Base-by-base conservation (phyloP, 2,329 filamentous ascomycete species). In the Colletotrichum scovillei region DNA sequence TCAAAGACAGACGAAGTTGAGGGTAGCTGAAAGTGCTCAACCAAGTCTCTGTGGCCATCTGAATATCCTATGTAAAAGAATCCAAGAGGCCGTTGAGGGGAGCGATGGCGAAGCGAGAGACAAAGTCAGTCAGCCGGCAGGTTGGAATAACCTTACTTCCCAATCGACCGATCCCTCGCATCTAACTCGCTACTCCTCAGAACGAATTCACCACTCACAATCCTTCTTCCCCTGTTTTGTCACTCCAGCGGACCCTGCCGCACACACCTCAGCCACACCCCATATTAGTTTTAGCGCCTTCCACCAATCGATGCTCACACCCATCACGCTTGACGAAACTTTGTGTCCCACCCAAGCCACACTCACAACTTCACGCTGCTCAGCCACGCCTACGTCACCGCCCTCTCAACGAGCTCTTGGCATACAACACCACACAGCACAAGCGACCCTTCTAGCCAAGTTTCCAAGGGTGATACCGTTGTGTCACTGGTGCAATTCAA, bases 351-450 rank as follows among this genome's bases (percentile, higher is more conserved):
- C 53, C 32, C 32, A 67, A 67, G 63, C 63, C 63, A 67, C 53
- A 60, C 5, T n/a, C 35, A 22, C 49, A 28, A 8, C n/a, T 30
- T 63, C 46, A 14, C 5, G 7, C 46, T 46, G 32, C 63, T 58
- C 63, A 67, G 63, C 63, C 63, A 60, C 63, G 55, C 16, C 53
- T 67, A 67, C 63, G 63, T 67, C 63, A 67, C 55, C 63, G 30
- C 35, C n/a, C 30, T 58, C 24, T 14, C 53, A 67, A 30, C 11
- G 53, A 59, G 53, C 32, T 60, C 63, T 67, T 67, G 63, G 63
- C 63, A 67, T 60, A 66, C 52, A 46, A 66, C 55, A 63, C 60
- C 62, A 26, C 28, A 32, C 19, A 19, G 46, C 30, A 49, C 28
- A 64, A 55, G 46, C 60, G 60, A 63, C 14, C 60, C 60, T 52